phyloP scores from a whole-genome alignment of 2,329 filamentous ascomycete genomes.

The Aspergillus sp. region DNA sequence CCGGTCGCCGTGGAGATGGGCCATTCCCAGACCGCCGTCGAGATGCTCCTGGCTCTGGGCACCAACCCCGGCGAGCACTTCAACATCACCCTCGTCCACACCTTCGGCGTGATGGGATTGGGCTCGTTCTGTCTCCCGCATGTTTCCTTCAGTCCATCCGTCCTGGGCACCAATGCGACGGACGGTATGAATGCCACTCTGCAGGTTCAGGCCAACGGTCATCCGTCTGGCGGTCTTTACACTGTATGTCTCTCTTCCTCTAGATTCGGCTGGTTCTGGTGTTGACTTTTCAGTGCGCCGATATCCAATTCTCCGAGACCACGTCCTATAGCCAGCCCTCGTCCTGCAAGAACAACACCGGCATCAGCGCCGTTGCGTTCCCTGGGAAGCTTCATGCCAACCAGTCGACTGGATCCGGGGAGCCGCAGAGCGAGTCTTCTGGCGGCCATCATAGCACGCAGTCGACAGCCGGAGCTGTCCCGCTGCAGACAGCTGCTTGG shows the following conservation, averaged over 20 bases:
- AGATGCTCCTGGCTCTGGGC: slow-evolving; percentile 46
- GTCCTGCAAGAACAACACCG: slow-evolving; percentile 51
- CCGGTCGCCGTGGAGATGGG: slow-evolving; percentile 45
- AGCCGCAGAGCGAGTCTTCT: slow-evolving; percentile 19
- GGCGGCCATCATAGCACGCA: slow-evolving; percentile 11
- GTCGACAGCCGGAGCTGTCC: slow-evolving; percentile 20
- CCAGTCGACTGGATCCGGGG: slow-evolving; percentile 26
- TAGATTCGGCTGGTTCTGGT: background rate
- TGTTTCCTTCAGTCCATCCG: slow-evolving; percentile 32
- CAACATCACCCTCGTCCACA: slow-evolving; percentile 57
- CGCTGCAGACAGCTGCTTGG: slow-evolving; percentile 28
- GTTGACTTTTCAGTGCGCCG: slow-evolving; percentile 50
- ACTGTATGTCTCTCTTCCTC: slow-evolving; percentile 40
- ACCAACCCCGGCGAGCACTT: slow-evolving; percentile 50
- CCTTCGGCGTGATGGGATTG: slow-evolving; percentile 51
- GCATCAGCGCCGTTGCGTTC: slow-evolving; percentile 41
- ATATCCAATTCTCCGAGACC: slow-evolving; percentile 55
- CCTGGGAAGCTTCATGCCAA: slow-evolving; percentile 37
- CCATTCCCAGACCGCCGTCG: slow-evolving; percentile 44
- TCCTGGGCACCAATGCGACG: slow-evolving; percentile 37
- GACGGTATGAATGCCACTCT: slow-evolving; percentile 58
- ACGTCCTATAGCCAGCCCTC: slow-evolving; percentile 36
- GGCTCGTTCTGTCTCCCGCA: slow-evolving; percentile 58
- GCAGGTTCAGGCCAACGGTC: slow-evolving; percentile 58
- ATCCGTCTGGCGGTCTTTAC: slow-evolving; percentile 54